These are phyloP conservation scores for Phytophthora boehmeriae DNA, from an alignment of 352 stramenopile genomes.

Conservation along the genomic window DNA sequence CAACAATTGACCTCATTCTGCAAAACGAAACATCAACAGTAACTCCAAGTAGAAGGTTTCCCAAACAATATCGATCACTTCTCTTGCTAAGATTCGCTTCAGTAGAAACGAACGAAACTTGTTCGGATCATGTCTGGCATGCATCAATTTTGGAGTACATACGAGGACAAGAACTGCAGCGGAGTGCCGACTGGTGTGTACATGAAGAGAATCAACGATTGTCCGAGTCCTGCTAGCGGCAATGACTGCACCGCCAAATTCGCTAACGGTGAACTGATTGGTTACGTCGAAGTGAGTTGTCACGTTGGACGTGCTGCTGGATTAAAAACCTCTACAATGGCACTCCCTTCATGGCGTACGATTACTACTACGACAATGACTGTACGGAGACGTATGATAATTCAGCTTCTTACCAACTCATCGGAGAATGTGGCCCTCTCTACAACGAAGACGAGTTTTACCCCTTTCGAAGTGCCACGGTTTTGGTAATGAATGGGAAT, in stretches of 20 bases:
- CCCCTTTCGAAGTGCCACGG: background rate
- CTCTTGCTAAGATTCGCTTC: too few relatives aligned
- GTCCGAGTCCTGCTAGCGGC: background rate
- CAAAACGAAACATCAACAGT: too few relatives aligned
- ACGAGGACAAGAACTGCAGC: constrained; percentile 7
- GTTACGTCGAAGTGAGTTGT: background rate
- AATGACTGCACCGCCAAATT: background rate
- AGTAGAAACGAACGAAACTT: too few relatives aligned
- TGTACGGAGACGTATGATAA: background rate
- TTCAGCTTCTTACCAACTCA: background rate
- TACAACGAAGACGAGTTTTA: background rate
- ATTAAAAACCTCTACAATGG: background rate
- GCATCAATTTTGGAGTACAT: constrained; percentile 17
- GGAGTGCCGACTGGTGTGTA: constrained; percentile 9
- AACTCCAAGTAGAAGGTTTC: too few relatives aligned
- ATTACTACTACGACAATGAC: background rate
- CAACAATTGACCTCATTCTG: too few relatives aligned
- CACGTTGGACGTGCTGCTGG: background rate
- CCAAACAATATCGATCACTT: too few relatives aligned
- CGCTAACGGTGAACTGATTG: background rate
- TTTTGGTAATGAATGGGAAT: background rate
- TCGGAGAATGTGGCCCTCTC: background rate
- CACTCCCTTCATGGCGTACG: background rate
- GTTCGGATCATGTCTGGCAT: constrained; percentile 1
- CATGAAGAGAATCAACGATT: background rate